phyloP scores from a whole-genome alignment of 805 yeast species.

The Scheffersomyces spartinae region DNA sequence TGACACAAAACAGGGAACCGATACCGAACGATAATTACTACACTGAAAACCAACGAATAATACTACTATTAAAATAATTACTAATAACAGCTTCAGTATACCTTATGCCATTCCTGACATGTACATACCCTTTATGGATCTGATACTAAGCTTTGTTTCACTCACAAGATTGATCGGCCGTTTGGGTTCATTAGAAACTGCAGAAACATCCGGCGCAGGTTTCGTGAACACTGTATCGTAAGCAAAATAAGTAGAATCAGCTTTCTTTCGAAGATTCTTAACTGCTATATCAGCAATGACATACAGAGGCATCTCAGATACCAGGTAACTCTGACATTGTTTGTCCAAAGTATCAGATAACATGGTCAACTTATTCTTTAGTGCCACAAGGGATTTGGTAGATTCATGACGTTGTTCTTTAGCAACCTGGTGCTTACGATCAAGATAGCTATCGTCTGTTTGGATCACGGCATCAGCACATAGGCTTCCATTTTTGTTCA shows the following conservation, averaged over 20 bases:
- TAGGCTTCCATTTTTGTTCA: conserved; percentile 17
- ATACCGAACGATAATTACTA: conserved; percentile 1
- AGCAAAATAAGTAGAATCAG: conserved; percentile 24
- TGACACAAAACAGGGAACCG: not conserved
- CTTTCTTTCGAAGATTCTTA: conserved; percentile 23
- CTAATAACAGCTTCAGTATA: not conserved
- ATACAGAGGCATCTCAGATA: conserved; percentile 21
- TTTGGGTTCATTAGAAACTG: conserved; percentile 1
- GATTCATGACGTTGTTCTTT: conserved; percentile 9
- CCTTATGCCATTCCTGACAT: conserved; percentile 28
- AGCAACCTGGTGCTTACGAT: conserved; percentile 3
- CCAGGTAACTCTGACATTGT: conserved; percentile 17
- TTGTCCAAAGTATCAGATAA: conserved; percentile 11
- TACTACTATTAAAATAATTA: not conserved
- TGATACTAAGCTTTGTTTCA: conserved; percentile 25
- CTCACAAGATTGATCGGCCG: conserved; percentile 17
- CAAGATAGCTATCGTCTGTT: conserved; percentile 16
- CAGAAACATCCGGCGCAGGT: conserved; percentile 1
- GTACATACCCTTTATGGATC: conserved; percentile 30
- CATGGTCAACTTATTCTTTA: conserved; percentile 7
- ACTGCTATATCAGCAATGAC: conserved; percentile 14
- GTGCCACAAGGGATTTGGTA: too few species aligned
- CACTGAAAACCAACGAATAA: not conserved
- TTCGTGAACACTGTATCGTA: conserved; percentile 15
- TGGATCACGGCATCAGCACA: conserved; percentile 28